These are phyloP conservation scores for Pholiota adiposa DNA, from an alignment of 1,284 basidiomycete genomes.

Conservation along the genomic window DNA sequence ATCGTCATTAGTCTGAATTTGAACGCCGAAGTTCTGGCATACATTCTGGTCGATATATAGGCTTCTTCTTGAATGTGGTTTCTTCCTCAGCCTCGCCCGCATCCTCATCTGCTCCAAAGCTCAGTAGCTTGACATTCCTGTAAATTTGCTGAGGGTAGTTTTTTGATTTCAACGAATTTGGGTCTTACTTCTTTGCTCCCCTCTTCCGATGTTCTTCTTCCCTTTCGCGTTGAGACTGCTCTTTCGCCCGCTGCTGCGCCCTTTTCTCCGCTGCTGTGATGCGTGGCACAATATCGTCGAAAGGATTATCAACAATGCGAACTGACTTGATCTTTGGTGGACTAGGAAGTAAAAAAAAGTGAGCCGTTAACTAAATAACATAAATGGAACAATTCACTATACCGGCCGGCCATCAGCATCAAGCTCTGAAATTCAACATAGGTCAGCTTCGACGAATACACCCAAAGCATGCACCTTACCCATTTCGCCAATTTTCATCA, in stretches of 20 bases:
- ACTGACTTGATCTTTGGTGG: conserved; percentile 89
- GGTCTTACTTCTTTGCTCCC: conserved; percentile 81
- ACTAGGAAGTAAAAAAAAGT: conserved; percentile 43
- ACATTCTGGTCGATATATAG: conserved; percentile 83
- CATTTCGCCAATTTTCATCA: conserved; percentile 87
- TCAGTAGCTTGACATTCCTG: conserved; percentile 87
- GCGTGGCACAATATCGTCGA: conserved; percentile 93
- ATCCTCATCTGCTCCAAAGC: conserved; percentile 85
- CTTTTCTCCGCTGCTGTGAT: conserved; percentile 92
- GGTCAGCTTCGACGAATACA: background rate
- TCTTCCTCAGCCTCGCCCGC: conserved; percentile 55
- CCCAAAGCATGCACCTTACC: conserved; percentile 48
- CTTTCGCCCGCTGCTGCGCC: conserved; percentile 78
- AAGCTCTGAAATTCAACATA: conserved; percentile 59
- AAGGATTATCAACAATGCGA: conserved; percentile 90
- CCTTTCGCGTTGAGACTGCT: conserved; percentile 75
- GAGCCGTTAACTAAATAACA: background rate
- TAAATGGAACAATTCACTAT: conserved; percentile 60
- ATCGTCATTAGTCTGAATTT: conserved; percentile 9
- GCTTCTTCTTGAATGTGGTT: conserved; percentile 71
- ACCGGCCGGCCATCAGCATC: conserved; percentile 83
- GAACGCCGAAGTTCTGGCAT: conserved; percentile 35
- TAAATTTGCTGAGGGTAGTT: background rate
- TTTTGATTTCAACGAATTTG: background rate
- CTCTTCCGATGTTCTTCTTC: conserved; percentile 77